A percentile compares a stretch with the other conserved stretches of the same genome.
These are phyloP conservation scores for Candida boidinii DNA, from an alignment of 805 yeast species.

Conservation along the genomic window DNA sequence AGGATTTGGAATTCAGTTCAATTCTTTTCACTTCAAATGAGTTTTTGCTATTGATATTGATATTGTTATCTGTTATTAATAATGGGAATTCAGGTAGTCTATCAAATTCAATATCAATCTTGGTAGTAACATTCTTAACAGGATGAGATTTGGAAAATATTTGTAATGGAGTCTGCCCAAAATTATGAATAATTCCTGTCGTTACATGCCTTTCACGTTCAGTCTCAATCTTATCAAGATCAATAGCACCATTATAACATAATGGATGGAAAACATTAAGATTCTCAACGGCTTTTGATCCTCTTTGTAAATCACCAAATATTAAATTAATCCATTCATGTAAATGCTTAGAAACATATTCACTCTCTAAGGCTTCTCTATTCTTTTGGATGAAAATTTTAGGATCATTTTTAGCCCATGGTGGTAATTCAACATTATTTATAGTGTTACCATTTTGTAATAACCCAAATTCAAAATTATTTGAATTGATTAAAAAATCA, in stretches of 20 bases:
- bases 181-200: slow-evolving; percentile 81
- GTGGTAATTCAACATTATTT: slow-evolving; percentile 62
- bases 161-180: slow-evolving; percentile 84
- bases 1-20: slow-evolving; percentile 32
- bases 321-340: slow-evolving; percentile 82
- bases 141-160: slow-evolving; percentile 67
- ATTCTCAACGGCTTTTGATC: slow-evolving; percentile 55
- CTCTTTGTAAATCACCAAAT: slow-evolving; percentile 76
- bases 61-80: slow-evolving; percentile 34
- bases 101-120: slow-evolving; percentile 26
- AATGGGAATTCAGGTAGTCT: slow-evolving; percentile 27
- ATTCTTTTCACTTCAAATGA: slow-evolving; percentile 37
- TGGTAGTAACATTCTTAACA: slow-evolving; percentile 28
- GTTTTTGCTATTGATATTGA: slow-evolving; percentile 23
- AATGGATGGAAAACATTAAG: slow-evolving; percentile 77
- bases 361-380: slow-evolving; percentile 77
- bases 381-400: slow-evolving; percentile 63
- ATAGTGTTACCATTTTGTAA: slow-evolving; percentile 52
- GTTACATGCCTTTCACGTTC: slow-evolving; percentile 67
- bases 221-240: slow-evolving; percentile 65
- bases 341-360: slow-evolving; percentile 66
- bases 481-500: slow-evolving; percentile 62
- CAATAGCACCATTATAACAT: slow-evolving; percentile 78
- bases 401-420: slow-evolving; percentile 80
- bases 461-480: slow-evolving; percentile 61